These are phyloP conservation scores for Aspergillus quadricinctus DNA, from an alignment of 2,329 filamentous ascomycete genomes.

Conservation along the genomic window DNA sequence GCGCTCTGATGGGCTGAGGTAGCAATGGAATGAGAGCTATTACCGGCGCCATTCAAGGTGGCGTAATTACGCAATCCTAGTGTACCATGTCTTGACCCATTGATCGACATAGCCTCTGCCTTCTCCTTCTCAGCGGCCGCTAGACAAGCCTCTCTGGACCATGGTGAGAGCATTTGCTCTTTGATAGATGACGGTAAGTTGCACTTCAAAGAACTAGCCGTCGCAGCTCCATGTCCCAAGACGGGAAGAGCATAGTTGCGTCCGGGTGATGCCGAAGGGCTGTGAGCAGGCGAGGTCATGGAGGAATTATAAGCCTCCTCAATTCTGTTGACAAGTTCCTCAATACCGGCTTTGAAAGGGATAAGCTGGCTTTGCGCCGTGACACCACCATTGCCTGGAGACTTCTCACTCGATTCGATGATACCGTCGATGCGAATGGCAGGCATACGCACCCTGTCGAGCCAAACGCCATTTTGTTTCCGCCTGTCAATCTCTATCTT, in stretches of 20 bases:
- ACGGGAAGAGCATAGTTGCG: constrained; percentile 61
- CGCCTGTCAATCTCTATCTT: constrained; percentile 72
- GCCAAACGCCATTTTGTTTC: constrained; percentile 72
- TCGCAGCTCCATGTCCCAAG: constrained; percentile 45
- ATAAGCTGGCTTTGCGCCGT: constrained; percentile 51
- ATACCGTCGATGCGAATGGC: constrained; percentile 61
- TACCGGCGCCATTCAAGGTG: constrained; percentile 27
- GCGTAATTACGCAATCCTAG: constrained; percentile 24
- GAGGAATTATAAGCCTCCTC: constrained; percentile 65
- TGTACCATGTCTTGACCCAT: constrained; percentile 66
- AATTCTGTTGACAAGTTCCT: constrained; percentile 69
- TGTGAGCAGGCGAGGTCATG: constrained; percentile 60
- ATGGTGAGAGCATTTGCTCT: constrained; percentile 73
- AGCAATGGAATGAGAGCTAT: constrained; percentile 27
- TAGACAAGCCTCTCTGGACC: constrained; percentile 72
- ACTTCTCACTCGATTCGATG: constrained; percentile 45
- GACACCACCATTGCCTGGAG: constrained; percentile 33
- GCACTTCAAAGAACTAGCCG: constrained; percentile 33
- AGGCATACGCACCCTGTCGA: constrained; percentile 68
- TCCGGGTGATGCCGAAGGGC: constrained; percentile 65
- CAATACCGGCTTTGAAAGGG: constrained; percentile 67
- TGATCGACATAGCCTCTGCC: constrained; percentile 69
- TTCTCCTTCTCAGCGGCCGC: constrained; percentile 62
- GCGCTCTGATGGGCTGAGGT: constrained; percentile 17
- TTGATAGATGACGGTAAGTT: constrained; percentile 61